Evolutionary conservation across 176 grass and related monocot species (phyloP), one percentile per base, ranked within the genome.

Genomic region (Echinochloa phyllopogon): DNA sequence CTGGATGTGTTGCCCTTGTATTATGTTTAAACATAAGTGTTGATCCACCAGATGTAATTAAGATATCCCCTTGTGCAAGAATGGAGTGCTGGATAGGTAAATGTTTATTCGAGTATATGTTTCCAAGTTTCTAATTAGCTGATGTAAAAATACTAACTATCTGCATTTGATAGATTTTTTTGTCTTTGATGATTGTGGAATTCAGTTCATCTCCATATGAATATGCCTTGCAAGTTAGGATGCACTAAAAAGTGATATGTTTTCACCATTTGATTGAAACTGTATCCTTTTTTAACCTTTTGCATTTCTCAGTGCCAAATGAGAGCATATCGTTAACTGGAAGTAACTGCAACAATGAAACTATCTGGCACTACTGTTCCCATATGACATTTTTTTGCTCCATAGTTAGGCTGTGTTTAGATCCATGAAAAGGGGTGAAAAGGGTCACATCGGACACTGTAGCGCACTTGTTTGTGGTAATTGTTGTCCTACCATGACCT

Each of bases 11-110:
- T 76, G 96, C 96, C 56, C 91, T 99, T 75, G 94, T 96, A 67
- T 87, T 99, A 63, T 99, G 96, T 89, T 92, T 99, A 89, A 99
- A 99, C 89, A 92, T 99, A 75, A 94, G 94, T 77, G 94, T 99
- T 86, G 94, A 99, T 84, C 96, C 96, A 0, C 96, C 96, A 4
- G 96, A 99, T 82, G 91, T 99, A 69, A 99, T 99, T 81, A 99
- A 99, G 88, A 94, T 99, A 59, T 99, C 96, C 23, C 96, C 96
- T 63, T 99, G 96, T 82, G 96, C 96, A 85, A 89, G 91, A 91
- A 96, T 89, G 91, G 94, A 99, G 69, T 99, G 96, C 82, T 99
- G 96, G 96, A 99, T 94, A 92, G 96, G 96, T 99, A 92, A 94
- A 68, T 18, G 24, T 86, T 74, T 59, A 8, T 41, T 37, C 10